Percentiles rank a stretch among this genome's conserved stretches.
These are phyloP conservation scores for Neurospora discreta DNA, from an alignment of 495 filamentous ascomycete species.

Conservation along the genomic window DNA sequence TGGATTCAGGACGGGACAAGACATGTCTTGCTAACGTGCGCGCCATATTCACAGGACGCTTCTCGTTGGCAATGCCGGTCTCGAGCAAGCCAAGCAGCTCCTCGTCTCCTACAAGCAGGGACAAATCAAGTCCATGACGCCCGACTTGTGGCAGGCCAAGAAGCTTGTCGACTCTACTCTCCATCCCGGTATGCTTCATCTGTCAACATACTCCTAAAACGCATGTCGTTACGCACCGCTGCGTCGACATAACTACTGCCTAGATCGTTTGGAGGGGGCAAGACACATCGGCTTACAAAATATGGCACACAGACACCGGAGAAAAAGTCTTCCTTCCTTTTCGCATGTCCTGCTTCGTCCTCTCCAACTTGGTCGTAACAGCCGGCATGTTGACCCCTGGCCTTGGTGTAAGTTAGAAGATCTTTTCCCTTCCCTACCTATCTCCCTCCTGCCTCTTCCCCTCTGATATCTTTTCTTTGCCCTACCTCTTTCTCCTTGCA, in stretches of 20 bases:
- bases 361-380: constrained; percentile 93
- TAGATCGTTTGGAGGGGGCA: neutral
- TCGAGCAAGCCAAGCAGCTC: constrained; percentile 72
- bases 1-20: too few species aligned
- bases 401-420: constrained; percentile 41
- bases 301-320: constrained; percentile 61
- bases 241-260: neutral
- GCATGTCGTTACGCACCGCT: neutral
- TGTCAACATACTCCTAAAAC: constrained; percentile 1
- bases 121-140: constrained; percentile 64
- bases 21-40: neutral
- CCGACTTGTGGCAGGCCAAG: constrained; percentile 89
- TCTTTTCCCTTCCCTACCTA: constrained; percentile 1
- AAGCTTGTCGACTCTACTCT: constrained; percentile 93
- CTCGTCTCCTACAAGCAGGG: constrained; percentile 75
- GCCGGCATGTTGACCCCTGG: constrained; percentile 94
- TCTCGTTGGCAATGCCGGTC: constrained; percentile 58
- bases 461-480: constrained; percentile 1
- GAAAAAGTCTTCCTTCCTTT: constrained; percentile 87
- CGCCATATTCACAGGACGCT: constrained; percentile 50
- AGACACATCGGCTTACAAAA: constrained; percentile 2
- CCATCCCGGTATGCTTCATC: constrained; percentile 71
- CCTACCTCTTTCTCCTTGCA: neutral
- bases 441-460: too few species aligned
- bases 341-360: constrained; percentile 90